phyloP scores from a whole-genome alignment of 805 yeast genomes.

The Hanseniaspora nectarophila region DNA sequence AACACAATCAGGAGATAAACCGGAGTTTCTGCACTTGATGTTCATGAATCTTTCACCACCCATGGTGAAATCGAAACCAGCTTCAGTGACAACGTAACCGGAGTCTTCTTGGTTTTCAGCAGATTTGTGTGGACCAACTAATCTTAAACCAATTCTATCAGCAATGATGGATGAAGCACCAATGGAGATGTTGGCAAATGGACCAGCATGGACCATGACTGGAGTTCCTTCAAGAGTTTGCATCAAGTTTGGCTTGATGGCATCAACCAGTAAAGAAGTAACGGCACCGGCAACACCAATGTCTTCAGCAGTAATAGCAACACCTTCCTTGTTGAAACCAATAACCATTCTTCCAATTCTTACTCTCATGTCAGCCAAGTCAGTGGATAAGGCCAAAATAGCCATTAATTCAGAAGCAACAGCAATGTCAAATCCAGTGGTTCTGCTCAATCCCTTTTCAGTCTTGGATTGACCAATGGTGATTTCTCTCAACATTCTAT shows the following conservation, averaged over 20 bases:
- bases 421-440: conserved; percentile 88
- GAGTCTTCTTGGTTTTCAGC: conserved; percentile 27
- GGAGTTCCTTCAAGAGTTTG: conserved; percentile 97
- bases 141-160: conserved; percentile 81
- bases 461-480: conserved; percentile 88
- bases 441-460: conserved; percentile 76
- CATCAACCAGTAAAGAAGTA: conserved; percentile 88
- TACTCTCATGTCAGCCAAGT: conserved; percentile 69
- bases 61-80: conserved; percentile 98
- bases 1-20: conserved; percentile 75
- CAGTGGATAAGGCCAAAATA: conserved; percentile 70
- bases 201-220: conserved; percentile 95
- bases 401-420: conserved; percentile 98
- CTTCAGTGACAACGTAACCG: conserved; percentile 93
- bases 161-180: conserved; percentile 94
- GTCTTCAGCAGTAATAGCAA: conserved; percentile 86
- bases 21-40: conserved; percentile 88
- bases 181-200: conserved; percentile 92
- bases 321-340: conserved; percentile 63
- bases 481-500: conserved; percentile 76
- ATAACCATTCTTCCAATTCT: conserved; percentile 84
- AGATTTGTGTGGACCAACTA: conserved; percentile 56
- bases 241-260: conserved; percentile 92
- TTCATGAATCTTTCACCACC: conserved; percentile 96
- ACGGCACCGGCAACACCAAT: conserved; percentile 92